Conservation (phyloP, 208 protist species). For the Crithidia brevicula region DNA sequence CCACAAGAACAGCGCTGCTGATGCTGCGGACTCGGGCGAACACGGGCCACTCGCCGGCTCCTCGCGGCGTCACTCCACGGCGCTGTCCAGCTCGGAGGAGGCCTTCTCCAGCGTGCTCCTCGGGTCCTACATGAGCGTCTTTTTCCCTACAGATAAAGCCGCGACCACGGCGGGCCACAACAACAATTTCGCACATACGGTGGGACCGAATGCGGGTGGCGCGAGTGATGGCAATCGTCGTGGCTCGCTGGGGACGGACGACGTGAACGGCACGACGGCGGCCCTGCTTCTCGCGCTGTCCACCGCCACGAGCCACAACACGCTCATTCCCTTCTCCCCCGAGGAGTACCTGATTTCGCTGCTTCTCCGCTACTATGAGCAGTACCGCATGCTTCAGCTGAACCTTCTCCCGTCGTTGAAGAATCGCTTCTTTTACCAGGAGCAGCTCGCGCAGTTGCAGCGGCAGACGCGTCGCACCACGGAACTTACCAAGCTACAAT, state of each 20-base stretch:
- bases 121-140: constrained; percentile 18
- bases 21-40: neutral
- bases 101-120: constrained; percentile 25
- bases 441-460: constrained; percentile 57
- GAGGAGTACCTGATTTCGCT: constrained; percentile 61
- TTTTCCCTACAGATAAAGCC: constrained; percentile 11
- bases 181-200: neutral
- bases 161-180: neutral
- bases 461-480: constrained; percentile 32
- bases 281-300: constrained; percentile 37
- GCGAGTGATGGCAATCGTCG: neutral
- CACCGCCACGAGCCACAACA: constrained; percentile 26
- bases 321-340: constrained; percentile 49
- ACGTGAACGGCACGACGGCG: constrained; percentile 16
- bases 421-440: constrained; percentile 62
- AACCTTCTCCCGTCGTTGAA: constrained; percentile 72
- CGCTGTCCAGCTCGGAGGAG: constrained; percentile 10
- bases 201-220: neutral
- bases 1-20: neutral
- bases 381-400: constrained; percentile 74
- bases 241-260: constrained; percentile 10
- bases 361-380: constrained; percentile 80
- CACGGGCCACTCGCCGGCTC: neutral
- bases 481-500: constrained; percentile 43
- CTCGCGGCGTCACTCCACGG: neutral